These are phyloP conservation scores for Capsicum chinense DNA, from an alignment of 257 asterid species.

Conservation along the genomic window DNA sequence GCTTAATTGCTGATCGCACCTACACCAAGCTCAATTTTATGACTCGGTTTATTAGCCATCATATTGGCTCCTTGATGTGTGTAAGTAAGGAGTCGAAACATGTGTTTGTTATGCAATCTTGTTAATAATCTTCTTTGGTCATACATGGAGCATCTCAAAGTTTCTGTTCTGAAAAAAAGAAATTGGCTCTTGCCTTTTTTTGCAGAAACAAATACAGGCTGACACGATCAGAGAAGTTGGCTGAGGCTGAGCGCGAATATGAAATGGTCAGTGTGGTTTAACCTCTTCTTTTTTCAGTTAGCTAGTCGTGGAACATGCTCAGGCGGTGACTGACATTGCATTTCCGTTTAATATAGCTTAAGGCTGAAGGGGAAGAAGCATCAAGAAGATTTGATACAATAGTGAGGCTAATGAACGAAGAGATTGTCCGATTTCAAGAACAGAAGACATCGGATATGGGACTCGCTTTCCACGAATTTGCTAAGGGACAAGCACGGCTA, in stretches of 20 bases:
- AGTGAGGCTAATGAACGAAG: constrained; percentile 82
- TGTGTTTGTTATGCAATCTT: constrained; percentile 15
- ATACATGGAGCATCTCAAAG: neutral
- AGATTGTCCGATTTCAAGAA: constrained; percentile 84
- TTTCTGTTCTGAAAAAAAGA: neutral
- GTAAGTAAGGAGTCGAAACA: neutral
- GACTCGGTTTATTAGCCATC: neutral
- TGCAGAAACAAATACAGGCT: constrained; percentile 89
- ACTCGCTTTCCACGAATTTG: constrained; percentile 88
- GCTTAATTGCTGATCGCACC: constrained; percentile 12
- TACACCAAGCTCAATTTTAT: neutral
- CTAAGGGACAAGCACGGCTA: constrained; percentile 81
- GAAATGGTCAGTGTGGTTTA: constrained; percentile 66
- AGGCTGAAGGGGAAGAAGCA: constrained; percentile 79
- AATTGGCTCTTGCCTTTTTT: constrained; percentile 29
- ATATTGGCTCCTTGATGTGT: neutral
- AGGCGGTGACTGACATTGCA: neutral
- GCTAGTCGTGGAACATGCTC: neutral
- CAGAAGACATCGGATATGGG: constrained; percentile 91
- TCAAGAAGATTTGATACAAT: constrained; percentile 71
- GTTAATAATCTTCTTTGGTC: neutral
- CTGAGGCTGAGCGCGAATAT: constrained; percentile 85
- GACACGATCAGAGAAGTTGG: constrained; percentile 79
- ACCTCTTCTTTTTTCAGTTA: constrained; percentile 13
- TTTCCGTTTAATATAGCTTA: constrained; percentile 49